Evolutionary conservation across 306 rosid genomes (phyloP), one percentile per base, ranked within the genome.

Genomic region (Gleditsia sinensis): DNA sequence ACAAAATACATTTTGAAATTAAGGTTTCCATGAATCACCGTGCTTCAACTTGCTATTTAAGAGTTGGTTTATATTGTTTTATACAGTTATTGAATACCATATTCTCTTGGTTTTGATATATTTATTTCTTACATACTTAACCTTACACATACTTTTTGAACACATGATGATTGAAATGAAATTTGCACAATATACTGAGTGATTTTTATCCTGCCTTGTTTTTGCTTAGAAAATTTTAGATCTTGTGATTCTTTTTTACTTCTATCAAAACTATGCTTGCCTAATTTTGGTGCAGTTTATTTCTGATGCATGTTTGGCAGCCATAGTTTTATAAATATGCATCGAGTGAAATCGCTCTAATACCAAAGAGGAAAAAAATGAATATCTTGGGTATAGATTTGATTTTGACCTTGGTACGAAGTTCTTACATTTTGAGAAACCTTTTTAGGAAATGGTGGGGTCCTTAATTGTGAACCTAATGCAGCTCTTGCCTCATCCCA

Each of bases 1-100:
- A 81, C 81, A 59, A 78, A 69, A 74, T 78, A 60, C 74, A 39
- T 82, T 84, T 84, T 72, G n/a, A 82, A 74, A 53, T 75, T 78
- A 72, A 50, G 56, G 82, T 57, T 77, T 64, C 69, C 72, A 50
- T 79, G 75, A 67, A 77, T 72, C 49, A 74, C 56, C 58, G 74
- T 63, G 69, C 62, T 74, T 75, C 77, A 64, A 32, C 62, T 71
- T 61, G 70, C 19, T 75, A 61, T 33, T 78, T 39, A 62, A 5
- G 21, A 71, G 48, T 64, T 75, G n/a, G 76, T 49, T 21, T 33
- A 9, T 66, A 54, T 34, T 60, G 20, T 70, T 88, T 71, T 66
- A 74, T 53, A 30, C 50, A 25, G 73, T 39, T 72, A 6, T 43
- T 71, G 40, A 33, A 23, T 60, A 37, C 48, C n/a, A n/a, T 28